Conservation (phyloP, 805 yeast genomes). For the Wickerhamiella azymoides region DNA sequence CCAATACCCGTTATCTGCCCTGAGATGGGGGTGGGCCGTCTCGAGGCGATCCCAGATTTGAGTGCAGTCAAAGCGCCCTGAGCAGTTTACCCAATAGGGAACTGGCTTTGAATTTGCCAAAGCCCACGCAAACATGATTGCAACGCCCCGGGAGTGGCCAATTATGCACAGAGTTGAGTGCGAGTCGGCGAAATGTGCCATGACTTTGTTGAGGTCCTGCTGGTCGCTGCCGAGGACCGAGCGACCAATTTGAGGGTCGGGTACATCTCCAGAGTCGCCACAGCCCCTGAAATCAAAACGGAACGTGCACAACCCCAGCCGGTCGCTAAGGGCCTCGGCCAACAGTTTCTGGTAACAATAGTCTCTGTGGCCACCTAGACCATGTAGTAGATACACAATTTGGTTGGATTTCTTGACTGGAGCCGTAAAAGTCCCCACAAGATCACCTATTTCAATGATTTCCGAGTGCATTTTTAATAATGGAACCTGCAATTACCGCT, state of each 20-base stretch:
- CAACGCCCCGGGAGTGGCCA: conserved; percentile 70
- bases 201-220: conserved; percentile 46
- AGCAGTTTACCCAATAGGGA: conserved; percentile 56
- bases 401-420: conserved; percentile 6
- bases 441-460: neutral
- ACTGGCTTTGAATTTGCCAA: conserved; percentile 27
- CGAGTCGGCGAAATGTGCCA: conserved; percentile 24
- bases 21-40: neutral
- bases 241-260: conserved; percentile 35
- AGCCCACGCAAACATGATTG: conserved; percentile 61
- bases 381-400: conserved; percentile 59
- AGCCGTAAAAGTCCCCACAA: neutral
- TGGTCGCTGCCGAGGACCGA: conserved; percentile 43
- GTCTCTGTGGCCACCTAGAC: conserved; percentile 73
- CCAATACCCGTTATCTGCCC: conserved; percentile 19
- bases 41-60: conserved; percentile 2
- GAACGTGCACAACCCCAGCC: conserved; percentile 48
- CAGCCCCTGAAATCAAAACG: conserved; percentile 79
- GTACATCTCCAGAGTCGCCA: conserved; percentile 55
- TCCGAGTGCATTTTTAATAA: neutral
- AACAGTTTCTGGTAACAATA: conserved; percentile 56
- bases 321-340: conserved; percentile 45
- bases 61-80: conserved; percentile 42
- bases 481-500: conserved; percentile 43
- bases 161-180: conserved; percentile 44